These are phyloP conservation scores for Albophoma yamanashiensis DNA, from an alignment of 2,329 filamentous ascomycete genomes.

Conservation along the genomic window DNA sequence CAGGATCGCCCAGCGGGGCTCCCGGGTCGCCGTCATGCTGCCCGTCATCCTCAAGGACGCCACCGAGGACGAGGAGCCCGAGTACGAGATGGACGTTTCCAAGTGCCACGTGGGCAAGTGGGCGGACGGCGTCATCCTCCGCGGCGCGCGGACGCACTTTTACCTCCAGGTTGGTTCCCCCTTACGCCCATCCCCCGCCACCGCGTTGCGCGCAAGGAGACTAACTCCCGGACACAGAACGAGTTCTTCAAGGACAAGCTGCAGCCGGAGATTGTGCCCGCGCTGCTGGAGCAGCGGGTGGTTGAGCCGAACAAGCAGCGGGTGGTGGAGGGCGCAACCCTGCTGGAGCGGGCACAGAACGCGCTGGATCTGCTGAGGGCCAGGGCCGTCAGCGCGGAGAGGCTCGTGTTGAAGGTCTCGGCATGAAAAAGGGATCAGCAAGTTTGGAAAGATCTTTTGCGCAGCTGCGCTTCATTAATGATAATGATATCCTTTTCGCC, in stretches of 20 bases:
- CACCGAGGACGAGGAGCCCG: conserved; percentile 31
- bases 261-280: conserved; percentile 43
- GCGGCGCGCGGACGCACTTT: conserved; percentile 35
- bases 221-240: conserved; percentile 29
- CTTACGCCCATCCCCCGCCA: background rate
- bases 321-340: conserved; percentile 27
- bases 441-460: too few species aligned
- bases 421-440: background rate
- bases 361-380: conserved; percentile 23
- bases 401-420: conserved; percentile 24
- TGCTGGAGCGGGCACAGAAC: conserved; percentile 27
- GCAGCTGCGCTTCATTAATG: background rate
- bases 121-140: conserved; percentile 38
- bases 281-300: conserved; percentile 27
- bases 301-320: conserved; percentile 30
- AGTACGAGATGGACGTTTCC: conserved; percentile 43
- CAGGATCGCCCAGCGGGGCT: conserved; percentile 35
- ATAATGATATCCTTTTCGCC: background rate
- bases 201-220: conserved; percentile 3
- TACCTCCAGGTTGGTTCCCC: conserved; percentile 13
- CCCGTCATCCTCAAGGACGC: conserved; percentile 48
- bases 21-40: conserved; percentile 46
- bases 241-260: conserved; percentile 42
- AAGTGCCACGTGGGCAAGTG: conserved; percentile 29
- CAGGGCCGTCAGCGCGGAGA: conserved; percentile 28